Base-by-base conservation (phyloP, 768 basidiomycete species). In the Collybiopsis luxurians region DNA sequence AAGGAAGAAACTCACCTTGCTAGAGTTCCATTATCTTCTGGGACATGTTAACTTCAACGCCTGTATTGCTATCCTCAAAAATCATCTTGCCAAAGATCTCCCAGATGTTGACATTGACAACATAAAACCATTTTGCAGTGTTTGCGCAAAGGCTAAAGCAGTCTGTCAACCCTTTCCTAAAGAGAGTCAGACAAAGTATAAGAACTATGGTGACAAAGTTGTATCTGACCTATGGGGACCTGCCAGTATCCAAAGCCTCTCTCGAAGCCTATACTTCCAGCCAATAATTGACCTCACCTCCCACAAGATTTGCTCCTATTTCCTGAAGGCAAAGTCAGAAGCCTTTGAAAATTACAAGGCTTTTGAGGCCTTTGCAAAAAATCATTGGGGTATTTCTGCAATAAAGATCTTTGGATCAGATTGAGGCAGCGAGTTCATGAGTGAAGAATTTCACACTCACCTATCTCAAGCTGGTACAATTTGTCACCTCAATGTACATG, bases 221-320 rank as follows among this genome's bases (percentile, higher is more conserved):
- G 56, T 59, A 2, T 19, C 45, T 23, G 67, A 70, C 52, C 40
- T 70, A 4, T 68, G 64, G 67, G 70, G 69, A 42, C 68, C 66
- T 13, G 57, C 67, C 4, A 56, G 49, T 12, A 60, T 64, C 21
- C 42, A 49, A 43, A 61, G 62, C 2, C 42, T 63, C 5, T 63
- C 62, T 2, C 58, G 61, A 21, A 48, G 11, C 36, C 12, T 40
- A 34, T 69, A 67, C 44, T 59, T 52, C n/a, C n/a, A n/a, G n/a
- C n/a, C n/a, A n/a, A n/a, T n/a, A n/a, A n/a, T n/a, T n/a, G n/a
- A n/a, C n/a, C n/a, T 27, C 55, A 27, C 47, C 48, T 57, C 55
- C 1, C 63, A 56, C 43, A 58, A 67, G 34, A 58, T 47, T 24
- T 31, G 51, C 10, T 17, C 58, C 28, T 52, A 65, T 34, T 67